Evolutionary conservation across 2,329 filamentous ascomycete species (phyloP).

Genomic region (Aspergillus fischeri): DNA sequence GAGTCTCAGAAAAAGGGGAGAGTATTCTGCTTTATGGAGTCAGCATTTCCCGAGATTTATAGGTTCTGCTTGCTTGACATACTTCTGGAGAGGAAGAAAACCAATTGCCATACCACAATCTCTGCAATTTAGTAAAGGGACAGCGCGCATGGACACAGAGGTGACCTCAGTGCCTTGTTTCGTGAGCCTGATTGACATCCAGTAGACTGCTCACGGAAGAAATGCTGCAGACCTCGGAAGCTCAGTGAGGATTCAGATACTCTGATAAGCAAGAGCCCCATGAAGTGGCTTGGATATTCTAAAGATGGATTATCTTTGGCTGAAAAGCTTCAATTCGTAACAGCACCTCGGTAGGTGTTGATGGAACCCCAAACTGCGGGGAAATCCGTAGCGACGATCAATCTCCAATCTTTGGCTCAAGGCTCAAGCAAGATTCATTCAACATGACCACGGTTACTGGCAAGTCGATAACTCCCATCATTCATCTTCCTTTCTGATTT

Average conservation of each 20-base stretch:
- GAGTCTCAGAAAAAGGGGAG: background rate
- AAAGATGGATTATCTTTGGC: too few species aligned
- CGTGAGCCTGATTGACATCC: too few species aligned
- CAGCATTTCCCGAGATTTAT: background rate
- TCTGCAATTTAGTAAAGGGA: background rate
- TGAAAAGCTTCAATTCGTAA: background rate
- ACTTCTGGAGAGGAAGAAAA: background rate
- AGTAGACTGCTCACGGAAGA: background rate
- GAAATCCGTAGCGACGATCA: background rate
- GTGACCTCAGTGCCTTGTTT: too few species aligned
- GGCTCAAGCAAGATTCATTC: background rate
- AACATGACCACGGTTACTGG: background rate
- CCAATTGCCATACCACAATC: background rate
- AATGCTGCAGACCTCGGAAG: background rate
- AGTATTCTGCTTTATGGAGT: background rate
- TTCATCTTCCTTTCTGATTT: background rate
- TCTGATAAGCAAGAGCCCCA: background rate
- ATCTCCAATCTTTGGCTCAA: background rate
- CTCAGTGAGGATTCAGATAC: background rate
- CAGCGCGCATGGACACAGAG: background rate
- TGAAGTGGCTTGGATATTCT: background rate
- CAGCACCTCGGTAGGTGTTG: background rate
- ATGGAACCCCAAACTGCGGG: background rate
- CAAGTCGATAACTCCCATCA: background rate
- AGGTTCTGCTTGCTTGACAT: background rate